Evolutionary conservation across 129 eudicot species (phyloP).

Genomic region (Helianthus tuberosus): DNA sequence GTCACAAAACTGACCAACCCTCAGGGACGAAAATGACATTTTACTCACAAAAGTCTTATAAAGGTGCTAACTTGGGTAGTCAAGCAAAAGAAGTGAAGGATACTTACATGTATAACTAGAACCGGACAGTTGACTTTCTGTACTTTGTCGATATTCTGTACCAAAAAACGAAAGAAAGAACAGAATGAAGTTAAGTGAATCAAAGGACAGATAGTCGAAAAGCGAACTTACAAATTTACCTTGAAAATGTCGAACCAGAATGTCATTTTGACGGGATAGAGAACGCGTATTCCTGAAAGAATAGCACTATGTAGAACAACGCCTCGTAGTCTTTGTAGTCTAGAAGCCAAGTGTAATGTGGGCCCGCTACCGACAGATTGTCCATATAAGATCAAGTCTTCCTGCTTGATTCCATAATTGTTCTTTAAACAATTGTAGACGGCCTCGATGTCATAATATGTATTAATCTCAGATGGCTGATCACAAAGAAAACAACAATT

Average conservation of each 20-base stretch:
- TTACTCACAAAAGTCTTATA: background rate
- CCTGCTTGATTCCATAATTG: conserved; percentile 75
- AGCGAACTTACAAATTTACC: conserved; percentile 37
- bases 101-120: conserved; percentile 91
- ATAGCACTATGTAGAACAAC: conserved; percentile 96
- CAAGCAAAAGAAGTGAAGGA: conserved; percentile 12
- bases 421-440: conserved; percentile 83
- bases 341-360: conserved; percentile 86
- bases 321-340: conserved; percentile 63
- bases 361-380: conserved; percentile 99
- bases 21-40: too few relatives aligned
- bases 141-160: conserved; percentile 92
- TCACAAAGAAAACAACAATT: conserved; percentile 28
- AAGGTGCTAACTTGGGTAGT: too few relatives aligned
- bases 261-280: conserved; percentile 84
- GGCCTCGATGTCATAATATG: conserved; percentile 94
- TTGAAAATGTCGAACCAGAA: conserved; percentile 97
- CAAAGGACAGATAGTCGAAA: background rate
- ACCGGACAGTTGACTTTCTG: conserved; percentile 81
- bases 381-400: conserved; percentile 85
- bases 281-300: conserved; percentile 88
- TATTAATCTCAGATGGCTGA: conserved; percentile 94
- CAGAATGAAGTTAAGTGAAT: conserved; percentile 7
- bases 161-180: background rate
- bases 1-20: too few relatives aligned